A percentile compares a stretch with the other conserved stretches of the same genome.
These are phyloP conservation scores for Podospora didyma DNA, from an alignment of 495 filamentous ascomycete species.

Conservation along the genomic window DNA sequence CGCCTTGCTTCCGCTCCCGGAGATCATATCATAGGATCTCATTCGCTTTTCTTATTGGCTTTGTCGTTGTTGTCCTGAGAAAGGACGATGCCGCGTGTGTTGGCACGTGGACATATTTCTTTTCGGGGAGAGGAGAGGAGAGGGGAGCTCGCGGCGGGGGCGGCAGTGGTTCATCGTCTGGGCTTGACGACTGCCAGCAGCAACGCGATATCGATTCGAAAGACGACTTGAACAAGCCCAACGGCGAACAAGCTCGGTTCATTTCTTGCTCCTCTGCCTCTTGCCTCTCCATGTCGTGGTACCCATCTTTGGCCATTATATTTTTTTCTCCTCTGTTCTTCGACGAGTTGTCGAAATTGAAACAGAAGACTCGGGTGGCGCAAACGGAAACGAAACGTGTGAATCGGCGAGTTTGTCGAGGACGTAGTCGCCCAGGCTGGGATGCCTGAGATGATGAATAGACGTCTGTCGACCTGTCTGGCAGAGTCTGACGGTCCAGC, in stretches of 20 bases:
- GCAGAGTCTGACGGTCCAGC: no score
- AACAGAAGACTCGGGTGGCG: not conserved
- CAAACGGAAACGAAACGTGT: not conserved
- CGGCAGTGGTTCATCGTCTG: not conserved
- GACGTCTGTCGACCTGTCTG: no score
- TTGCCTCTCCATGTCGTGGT: constrained; percentile 2
- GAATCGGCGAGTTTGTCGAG: not conserved
- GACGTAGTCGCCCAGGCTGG: no score
- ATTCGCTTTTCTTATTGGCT: constrained; percentile 32
- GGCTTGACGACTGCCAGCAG: constrained; percentile 8
- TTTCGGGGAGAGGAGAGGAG: not conserved
- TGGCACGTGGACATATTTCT: constrained; percentile 35
- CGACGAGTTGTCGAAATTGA: not conserved
- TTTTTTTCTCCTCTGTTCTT: not conserved
- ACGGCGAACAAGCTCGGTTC: constrained; percentile 8
- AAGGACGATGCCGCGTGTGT: constrained; percentile 39
- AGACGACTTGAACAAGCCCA: constrained; percentile 15
- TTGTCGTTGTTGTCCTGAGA: constrained; percentile 36
- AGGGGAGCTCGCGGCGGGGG: not conserved
- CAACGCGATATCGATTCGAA: constrained; percentile 9
- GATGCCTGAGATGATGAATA: no score
- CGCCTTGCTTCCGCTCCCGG: no score
- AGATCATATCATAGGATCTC: constrained; percentile 25
- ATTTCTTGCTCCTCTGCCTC: not conserved
- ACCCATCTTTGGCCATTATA: not conserved